A percentile compares a stretch with the other conserved stretches of the same genome.
phyloP scores from a whole-genome alignment of 805 yeast species.

The Metschnikowia similis region DNA sequence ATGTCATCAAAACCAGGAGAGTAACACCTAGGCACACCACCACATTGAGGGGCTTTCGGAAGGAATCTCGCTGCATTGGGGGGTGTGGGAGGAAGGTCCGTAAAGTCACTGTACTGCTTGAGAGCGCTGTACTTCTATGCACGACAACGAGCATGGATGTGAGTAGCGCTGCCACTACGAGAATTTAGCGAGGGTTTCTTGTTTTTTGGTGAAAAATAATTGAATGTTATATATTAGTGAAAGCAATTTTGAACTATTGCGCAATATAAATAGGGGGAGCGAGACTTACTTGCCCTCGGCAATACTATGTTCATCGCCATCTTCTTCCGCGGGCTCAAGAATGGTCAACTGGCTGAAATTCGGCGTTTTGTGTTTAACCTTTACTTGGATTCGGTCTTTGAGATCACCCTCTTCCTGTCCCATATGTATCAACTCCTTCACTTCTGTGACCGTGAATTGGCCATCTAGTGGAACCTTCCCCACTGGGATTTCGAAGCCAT shows the following conservation, averaged over 20 bases:
- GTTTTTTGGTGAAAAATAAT: too few relatives aligned
- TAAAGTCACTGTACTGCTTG: not conserved
- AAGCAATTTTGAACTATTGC: too few relatives aligned
- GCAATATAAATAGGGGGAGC: not conserved
- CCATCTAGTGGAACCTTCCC: slow-evolving; percentile 40
- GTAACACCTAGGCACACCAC: slow-evolving; percentile 11
- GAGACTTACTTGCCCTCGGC: not conserved
- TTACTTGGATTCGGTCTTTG: slow-evolving; percentile 22
- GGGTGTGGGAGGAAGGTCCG: not conserved
- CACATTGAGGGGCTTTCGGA: slow-evolving; percentile 15
- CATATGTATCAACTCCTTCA: slow-evolving; percentile 26
- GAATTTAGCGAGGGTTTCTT: too few relatives aligned
- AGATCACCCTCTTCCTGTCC: slow-evolving; percentile 31
- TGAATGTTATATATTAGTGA: too few relatives aligned
- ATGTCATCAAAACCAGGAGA: slow-evolving; percentile 8
- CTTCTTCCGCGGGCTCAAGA: slow-evolving; percentile 11
- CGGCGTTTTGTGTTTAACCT: slow-evolving; percentile 21
- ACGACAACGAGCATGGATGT: not conserved
- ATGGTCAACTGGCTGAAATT: slow-evolving; percentile 32
- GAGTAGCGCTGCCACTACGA: too few relatives aligned
- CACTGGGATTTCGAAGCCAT: slow-evolving; percentile 34
- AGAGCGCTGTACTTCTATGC: not conserved
- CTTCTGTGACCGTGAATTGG: slow-evolving; percentile 34
- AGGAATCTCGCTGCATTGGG: slow-evolving; percentile 9
- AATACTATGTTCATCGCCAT: not conserved